These are phyloP conservation scores for Tulasnella sp. DNA, from an alignment of 768 basidiomycete species.

Conservation along the genomic window DNA sequence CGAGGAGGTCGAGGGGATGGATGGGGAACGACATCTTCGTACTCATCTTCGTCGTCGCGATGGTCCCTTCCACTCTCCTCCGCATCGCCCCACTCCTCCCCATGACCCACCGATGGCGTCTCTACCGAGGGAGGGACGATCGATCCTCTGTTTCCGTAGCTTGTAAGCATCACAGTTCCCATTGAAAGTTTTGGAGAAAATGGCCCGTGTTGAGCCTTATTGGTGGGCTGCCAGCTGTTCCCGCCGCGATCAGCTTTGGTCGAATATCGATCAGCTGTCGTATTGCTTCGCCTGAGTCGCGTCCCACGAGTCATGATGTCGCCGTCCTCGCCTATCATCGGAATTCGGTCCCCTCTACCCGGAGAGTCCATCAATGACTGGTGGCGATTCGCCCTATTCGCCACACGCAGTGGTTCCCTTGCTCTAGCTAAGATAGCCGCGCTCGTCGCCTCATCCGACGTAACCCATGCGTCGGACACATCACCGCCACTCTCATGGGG, in stretches of 20 bases:
- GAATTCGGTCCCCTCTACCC: background rate
- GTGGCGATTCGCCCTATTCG: too few species aligned
- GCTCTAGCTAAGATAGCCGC: too few species aligned
- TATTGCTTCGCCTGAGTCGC: background rate
- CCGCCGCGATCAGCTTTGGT: background rate
- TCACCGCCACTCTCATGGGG: too few species aligned
- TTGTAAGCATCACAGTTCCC: constrained; percentile 6
- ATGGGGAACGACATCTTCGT: background rate
- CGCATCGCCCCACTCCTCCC: background rate
- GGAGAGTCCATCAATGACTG: too few species aligned
- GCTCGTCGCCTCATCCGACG: too few species aligned
- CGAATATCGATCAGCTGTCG: background rate
- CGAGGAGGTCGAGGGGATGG: background rate
- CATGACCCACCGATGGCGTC: background rate
- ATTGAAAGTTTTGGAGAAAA: background rate
- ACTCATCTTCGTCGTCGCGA: background rate
- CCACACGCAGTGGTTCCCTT: too few species aligned
- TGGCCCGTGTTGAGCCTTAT: background rate
- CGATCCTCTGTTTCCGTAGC: background rate
- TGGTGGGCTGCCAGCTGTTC: background rate
- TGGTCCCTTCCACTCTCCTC: background rate
- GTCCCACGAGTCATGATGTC: background rate
- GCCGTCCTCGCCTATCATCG: background rate
- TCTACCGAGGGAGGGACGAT: background rate
- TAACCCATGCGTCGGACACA: too few species aligned